Conservation (phyloP, 768 basidiomycete genomes). For the Podaxis sp. region DNA sequence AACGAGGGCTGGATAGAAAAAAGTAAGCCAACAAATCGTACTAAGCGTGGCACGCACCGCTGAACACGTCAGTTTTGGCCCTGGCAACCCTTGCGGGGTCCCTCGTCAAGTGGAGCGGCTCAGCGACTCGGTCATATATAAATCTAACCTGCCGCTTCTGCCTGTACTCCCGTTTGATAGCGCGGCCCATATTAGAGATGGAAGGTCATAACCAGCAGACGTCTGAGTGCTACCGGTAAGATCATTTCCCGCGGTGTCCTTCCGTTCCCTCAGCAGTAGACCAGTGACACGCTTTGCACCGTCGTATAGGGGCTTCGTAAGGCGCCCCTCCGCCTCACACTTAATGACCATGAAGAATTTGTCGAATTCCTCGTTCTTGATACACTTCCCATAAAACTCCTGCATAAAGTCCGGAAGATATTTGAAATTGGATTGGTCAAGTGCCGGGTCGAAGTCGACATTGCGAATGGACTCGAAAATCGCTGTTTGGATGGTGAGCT, state of each 20-base stretch:
- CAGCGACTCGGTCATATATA: neutral
- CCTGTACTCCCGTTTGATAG: neutral
- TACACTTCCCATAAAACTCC: neutral
- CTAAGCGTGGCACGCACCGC: neutral
- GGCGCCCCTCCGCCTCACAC: no score
- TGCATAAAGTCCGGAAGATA: neutral
- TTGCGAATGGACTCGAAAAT: constrained; percentile 10
- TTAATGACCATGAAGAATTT: neutral
- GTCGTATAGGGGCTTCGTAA: no score
- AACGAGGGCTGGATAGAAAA: neutral
- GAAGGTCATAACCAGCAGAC: neutral
- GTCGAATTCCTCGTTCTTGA: neutral
- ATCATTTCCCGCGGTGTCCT: no score
- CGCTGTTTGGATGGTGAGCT: constrained; percentile 17
- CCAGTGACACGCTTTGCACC: no score
- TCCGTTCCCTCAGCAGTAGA: no score
- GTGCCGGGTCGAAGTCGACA: neutral
- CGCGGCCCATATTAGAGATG: neutral
- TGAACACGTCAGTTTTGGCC: neutral
- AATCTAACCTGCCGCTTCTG: neutral
- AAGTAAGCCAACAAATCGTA: neutral
- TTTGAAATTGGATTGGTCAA: no score
- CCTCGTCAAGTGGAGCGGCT: neutral
- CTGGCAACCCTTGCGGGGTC: neutral
- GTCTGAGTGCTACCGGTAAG: neutral